These are phyloP conservation scores for Helichrysum umbraculigerum DNA, from an alignment of 129 eudicot species.

Conservation along the genomic window DNA sequence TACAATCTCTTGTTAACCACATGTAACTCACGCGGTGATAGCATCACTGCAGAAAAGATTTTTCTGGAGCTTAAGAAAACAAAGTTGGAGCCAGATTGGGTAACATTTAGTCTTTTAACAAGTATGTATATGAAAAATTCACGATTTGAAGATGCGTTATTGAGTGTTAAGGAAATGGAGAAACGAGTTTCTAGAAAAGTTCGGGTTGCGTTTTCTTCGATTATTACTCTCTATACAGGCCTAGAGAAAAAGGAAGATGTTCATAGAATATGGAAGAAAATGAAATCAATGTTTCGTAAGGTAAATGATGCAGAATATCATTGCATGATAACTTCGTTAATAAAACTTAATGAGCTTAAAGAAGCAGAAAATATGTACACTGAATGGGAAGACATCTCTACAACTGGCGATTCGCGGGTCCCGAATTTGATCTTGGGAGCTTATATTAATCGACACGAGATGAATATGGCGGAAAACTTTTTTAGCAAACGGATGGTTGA, in stretches of 20 bases:
- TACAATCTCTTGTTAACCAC: conserved; percentile 75
- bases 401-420: conserved; percentile 65
- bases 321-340: conserved; percentile 70
- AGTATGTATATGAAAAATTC: conserved; percentile 65
- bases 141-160: conserved; percentile 57
- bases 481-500: conserved; percentile 55
- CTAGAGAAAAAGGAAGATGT: conserved; percentile 58
- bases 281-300: conserved; percentile 67
- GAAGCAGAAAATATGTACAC: conserved; percentile 67
- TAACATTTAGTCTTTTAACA: conserved; percentile 78
- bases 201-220: conserved; percentile 70
- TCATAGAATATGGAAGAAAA: conserved; percentile 65
- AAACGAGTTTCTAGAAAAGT: conserved; percentile 45
- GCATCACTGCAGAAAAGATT: conserved; percentile 65
- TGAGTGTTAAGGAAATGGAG: conserved; percentile 80
- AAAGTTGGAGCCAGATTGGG: conserved; percentile 78
- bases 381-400: conserved; percentile 87
- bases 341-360: conserved; percentile 60
- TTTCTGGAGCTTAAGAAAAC: conserved; percentile 59
- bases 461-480: conserved; percentile 59
- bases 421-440: conserved; percentile 79
- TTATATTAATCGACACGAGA: conserved; percentile 50
- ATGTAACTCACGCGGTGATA: conserved; percentile 51
- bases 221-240: conserved; percentile 64
- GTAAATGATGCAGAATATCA: conserved; percentile 75